phyloP scores from a whole-genome alignment of 2,329 filamentous ascomycete species.

The Coniochaeta prunicola region DNA sequence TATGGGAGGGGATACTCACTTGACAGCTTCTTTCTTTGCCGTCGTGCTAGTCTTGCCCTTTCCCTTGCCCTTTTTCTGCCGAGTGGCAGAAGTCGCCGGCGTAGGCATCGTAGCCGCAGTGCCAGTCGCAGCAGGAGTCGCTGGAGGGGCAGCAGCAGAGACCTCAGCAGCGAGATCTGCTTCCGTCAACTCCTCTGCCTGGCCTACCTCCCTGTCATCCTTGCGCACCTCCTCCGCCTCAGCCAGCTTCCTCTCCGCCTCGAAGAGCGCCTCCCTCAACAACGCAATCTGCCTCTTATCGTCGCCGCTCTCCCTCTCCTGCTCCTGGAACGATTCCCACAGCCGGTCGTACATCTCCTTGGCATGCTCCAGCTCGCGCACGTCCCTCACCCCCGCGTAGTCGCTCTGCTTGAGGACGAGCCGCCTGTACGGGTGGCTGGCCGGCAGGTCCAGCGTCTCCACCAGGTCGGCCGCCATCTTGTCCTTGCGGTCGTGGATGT shows the following conservation, averaged over 20 bases:
- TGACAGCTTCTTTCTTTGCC: not conserved
- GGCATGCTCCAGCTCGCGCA: not conserved
- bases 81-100: no score
- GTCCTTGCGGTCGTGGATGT: constrained; percentile 1
- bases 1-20: not conserved
- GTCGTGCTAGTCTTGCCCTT: no score
- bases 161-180: not conserved
- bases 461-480: not conserved
- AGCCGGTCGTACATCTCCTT: not conserved
- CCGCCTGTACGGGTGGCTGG: not conserved
- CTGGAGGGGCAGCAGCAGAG: not conserved
- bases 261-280: not conserved
- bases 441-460: not conserved
- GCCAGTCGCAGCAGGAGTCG: not conserved
- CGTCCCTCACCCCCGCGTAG: not conserved
- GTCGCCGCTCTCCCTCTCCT: not conserved
- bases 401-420: not conserved
- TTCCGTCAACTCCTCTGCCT: not conserved
- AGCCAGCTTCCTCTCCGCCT: not conserved
- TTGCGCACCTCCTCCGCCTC: not conserved
- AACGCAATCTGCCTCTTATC: not conserved
- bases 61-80: not conserved
- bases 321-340: not conserved
- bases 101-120: not conserved
- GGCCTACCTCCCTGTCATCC: not conserved